Evolutionary conservation across 768 basidiomycete genomes (phyloP).

Genomic region (Rhizopogon vinicolor): DNA sequence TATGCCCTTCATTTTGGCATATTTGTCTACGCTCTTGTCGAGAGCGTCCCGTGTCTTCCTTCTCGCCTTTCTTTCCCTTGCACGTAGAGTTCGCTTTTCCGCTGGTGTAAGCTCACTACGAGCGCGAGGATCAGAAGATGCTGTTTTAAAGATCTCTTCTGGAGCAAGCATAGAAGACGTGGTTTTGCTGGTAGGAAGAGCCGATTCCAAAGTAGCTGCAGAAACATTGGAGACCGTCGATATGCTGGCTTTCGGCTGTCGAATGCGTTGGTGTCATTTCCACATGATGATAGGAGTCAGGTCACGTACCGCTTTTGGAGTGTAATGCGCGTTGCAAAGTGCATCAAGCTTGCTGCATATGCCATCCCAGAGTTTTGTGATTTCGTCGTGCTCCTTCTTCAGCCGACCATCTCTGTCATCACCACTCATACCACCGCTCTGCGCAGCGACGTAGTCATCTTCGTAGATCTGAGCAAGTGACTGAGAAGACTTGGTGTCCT

Average conservation of each 20-base stretch:
- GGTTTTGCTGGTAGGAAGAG: constrained; percentile 79
- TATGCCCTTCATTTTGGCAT: constrained; percentile 51
- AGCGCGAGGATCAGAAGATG: constrained; percentile 50
- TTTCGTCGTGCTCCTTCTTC: constrained; percentile 83
- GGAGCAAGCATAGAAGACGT: constrained; percentile 83
- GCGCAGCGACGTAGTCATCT: constrained; percentile 76
- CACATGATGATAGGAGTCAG: background rate
- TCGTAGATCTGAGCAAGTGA: constrained; percentile 97
- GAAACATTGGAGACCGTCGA: constrained; percentile 80
- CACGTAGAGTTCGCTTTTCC: constrained; percentile 71
- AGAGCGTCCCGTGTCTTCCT: constrained; percentile 64
- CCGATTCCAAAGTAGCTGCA: constrained; percentile 81
- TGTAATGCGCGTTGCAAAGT: constrained; percentile 90
- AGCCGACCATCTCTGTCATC: constrained; percentile 90
- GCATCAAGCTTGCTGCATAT: constrained; percentile 90
- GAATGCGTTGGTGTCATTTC: background rate
- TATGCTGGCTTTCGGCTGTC: constrained; percentile 84
- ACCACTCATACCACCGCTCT: constrained; percentile 44
- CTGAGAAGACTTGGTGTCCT: constrained; percentile 83
- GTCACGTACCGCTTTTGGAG: constrained; percentile 79
- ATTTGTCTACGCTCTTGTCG: constrained; percentile 60
- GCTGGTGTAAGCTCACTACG: constrained; percentile 79
- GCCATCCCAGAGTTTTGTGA: constrained; percentile 77
- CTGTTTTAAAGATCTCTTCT: constrained; percentile 79
- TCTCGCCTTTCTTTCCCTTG: constrained; percentile 65